Evolutionary conservation across 805 yeast genomes (phyloP).

Genomic region (Nadsonia fulvescens): DNA sequence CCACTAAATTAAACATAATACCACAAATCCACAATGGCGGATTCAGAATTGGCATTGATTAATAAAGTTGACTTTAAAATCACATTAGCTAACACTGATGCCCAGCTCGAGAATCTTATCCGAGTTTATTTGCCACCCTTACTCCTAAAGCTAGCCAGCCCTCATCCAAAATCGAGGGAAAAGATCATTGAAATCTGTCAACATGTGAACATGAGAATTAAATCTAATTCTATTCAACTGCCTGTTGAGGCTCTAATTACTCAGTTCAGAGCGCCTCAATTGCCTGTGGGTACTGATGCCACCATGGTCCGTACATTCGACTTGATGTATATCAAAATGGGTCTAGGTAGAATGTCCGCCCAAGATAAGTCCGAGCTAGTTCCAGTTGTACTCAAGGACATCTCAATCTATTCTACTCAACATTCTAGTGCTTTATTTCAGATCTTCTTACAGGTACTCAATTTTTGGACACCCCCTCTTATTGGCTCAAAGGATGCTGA

Average conservation of each 20-base stretch:
- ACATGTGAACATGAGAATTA: constrained; percentile 48
- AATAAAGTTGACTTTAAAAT: constrained; percentile 65
- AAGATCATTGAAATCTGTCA: constrained; percentile 51
- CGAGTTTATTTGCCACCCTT: constrained; percentile 57
- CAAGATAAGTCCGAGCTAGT: constrained; percentile 23
- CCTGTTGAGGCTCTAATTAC: constrained; percentile 46
- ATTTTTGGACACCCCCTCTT: constrained; percentile 31
- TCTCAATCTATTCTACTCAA: constrained; percentile 21
- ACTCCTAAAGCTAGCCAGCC: constrained; percentile 59
- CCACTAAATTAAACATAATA: too few relatives aligned
- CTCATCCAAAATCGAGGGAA: constrained; percentile 43
- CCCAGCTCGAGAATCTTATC: constrained; percentile 42
- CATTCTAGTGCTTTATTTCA: constrained; percentile 40
- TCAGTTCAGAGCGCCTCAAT: constrained; percentile 44
- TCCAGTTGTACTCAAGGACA: constrained; percentile 30
- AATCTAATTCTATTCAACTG: constrained; percentile 28
- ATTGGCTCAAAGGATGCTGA: constrained; percentile 27
- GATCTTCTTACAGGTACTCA: constrained; percentile 37
- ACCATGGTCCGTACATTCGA: constrained; percentile 9
- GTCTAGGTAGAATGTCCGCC: constrained; percentile 33
- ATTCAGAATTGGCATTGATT: constrained; percentile 14
- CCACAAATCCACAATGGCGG: too few relatives aligned
- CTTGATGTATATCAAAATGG: constrained; percentile 48
- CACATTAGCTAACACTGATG: constrained; percentile 54
- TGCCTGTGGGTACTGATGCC: constrained; percentile 10